Conservation (phyloP, 192 early-diverging fungal species). For the Backusella psychrophila region DNA sequence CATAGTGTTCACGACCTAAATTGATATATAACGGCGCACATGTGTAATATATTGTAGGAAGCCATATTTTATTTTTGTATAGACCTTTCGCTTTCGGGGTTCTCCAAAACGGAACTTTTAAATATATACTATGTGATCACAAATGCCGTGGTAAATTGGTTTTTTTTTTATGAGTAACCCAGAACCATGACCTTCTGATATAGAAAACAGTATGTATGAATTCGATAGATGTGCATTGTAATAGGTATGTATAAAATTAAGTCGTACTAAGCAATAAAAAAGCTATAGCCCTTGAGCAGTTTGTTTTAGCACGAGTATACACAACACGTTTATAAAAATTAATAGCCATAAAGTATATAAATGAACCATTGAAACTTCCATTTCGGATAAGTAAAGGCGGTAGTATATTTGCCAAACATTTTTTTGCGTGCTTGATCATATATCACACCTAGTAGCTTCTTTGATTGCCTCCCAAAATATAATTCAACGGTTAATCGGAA, state of each 20-base stretch:
- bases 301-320: too few species aligned
- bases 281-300: neutral
- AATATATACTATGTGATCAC: neutral
- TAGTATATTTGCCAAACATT: neutral
- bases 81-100: neutral
- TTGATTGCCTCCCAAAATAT: neutral
- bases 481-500: too few species aligned
- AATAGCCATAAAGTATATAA: too few species aligned
- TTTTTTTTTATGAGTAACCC: neutral
- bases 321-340: too few species aligned
- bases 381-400: neutral
- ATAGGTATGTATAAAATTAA: neutral
- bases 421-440: neutral
- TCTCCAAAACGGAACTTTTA: neutral
- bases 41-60: too few species aligned
- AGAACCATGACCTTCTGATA: neutral
- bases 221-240: neutral
- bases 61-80: neutral
- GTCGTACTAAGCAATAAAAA: neutral
- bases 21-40: neutral
- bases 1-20: neutral
- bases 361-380: neutral
- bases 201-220: neutral
- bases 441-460: neutral
- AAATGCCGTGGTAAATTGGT: neutral